Evolutionary conservation across 768 basidiomycete species (phyloP), one percentile per base, ranked within the genome.

Genomic region (Boletales sp.): DNA sequence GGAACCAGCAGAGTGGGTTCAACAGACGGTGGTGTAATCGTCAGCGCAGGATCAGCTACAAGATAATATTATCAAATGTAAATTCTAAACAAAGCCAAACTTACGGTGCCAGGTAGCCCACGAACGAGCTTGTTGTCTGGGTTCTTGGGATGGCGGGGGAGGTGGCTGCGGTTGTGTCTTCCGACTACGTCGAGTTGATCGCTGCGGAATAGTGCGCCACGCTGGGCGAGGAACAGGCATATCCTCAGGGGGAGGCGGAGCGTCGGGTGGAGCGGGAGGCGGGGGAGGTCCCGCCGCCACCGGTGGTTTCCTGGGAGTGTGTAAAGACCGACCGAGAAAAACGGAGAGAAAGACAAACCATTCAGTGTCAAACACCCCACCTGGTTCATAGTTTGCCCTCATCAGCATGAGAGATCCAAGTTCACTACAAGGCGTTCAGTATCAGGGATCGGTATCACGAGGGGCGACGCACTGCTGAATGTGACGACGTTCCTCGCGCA

Each of bases 321-420:
- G 31, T 48, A 47, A 54, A 35, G 8, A 19, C 37, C 48, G 31
- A 8, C 12, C 7, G 34, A 4, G 15, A 18, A 6, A 8, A 9
- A 29, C 14, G n/a, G 30, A 32, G 43, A 18, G 7, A 48, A n/a
- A 15, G 19, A 44, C 69, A 55, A 34, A 83, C 90, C 90, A 92
- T n/a, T 87, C 83, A 8, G 84, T 79, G 59, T 90, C 86, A 60
- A 87, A 93, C 65, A 90, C 85, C 44, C 90, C 90, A 48, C 88
- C 89, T n/a, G 88, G 83, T 6, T 84, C 84, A 56, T 90, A 88
- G 62, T 87, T 87, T 36, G 86, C 76, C 65, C 81, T 83, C 75
- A 86, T 74, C 57, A 75, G 73, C 52, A 92, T 66, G 21, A 93
- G 72, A 49, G 75, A 80, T 24, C 86, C 90, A 48, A 93, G 75